A percentile compares a stretch with the other conserved stretches of the same genome.
Conservation (phyloP, 2,329 filamentous ascomycete genomes). For the Bisporella sp. region DNA sequence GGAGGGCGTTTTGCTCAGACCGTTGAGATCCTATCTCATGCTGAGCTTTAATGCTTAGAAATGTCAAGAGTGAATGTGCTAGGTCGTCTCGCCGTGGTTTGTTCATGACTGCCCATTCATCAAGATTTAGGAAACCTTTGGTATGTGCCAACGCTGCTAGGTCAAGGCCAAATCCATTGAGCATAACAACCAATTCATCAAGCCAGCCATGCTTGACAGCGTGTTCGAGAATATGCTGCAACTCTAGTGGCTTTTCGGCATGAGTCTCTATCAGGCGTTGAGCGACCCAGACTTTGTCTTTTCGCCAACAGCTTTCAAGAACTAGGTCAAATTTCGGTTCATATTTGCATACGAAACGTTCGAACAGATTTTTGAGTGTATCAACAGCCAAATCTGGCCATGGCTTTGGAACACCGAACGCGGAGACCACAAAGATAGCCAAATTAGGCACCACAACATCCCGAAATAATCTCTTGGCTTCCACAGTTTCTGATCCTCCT, state of each 20-base stretch:
- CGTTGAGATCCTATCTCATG: slow-evolving; percentile 72
- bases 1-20: slow-evolving; percentile 53
- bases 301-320: slow-evolving; percentile 84
- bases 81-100: slow-evolving; percentile 61
- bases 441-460: slow-evolving; percentile 66
- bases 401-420: slow-evolving; percentile 69
- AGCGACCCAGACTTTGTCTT: slow-evolving; percentile 82
- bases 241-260: slow-evolving; percentile 58
- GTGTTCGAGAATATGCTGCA: slow-evolving; percentile 69
- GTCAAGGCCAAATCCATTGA: slow-evolving; percentile 79
- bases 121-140: slow-evolving; percentile 70
- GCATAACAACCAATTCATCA: slow-evolving; percentile 57
- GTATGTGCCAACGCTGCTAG: slow-evolving; percentile 80
- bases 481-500: slow-evolving; percentile 53
- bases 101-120: slow-evolving; percentile 71
- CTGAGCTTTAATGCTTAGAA: slow-evolving; percentile 76
- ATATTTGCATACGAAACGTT: slow-evolving; percentile 74
- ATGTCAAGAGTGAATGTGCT: slow-evolving; percentile 66
- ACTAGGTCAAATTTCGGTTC: slow-evolving; percentile 80
- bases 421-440: slow-evolving; percentile 72
- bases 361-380: slow-evolving; percentile 70
- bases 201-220: slow-evolving; percentile 79
- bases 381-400: slow-evolving; percentile 71
- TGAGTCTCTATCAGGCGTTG: slow-evolving; percentile 73
- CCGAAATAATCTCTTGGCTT: slow-evolving; percentile 60